A percentile compares a stretch with the other conserved stretches of the same genome.
Evolutionary conservation across 1,284 basidiomycete genomes (phyloP).

Genomic region (Leccinum subrobustum): DNA sequence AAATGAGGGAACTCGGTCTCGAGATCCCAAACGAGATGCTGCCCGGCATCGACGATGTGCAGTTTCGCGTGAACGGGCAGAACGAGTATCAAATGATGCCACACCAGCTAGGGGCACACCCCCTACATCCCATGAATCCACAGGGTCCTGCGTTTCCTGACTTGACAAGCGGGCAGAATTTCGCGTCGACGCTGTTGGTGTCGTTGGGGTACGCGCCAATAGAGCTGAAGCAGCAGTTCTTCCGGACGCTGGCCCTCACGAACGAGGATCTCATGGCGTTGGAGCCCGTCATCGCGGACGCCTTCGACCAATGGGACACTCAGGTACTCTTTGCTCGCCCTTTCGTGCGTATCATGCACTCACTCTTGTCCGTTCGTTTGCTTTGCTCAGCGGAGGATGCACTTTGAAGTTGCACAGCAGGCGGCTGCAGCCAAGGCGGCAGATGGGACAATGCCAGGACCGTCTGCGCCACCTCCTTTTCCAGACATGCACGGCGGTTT

Average conservation of each 20-base stretch:
- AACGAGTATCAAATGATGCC: slow-evolving; percentile 58
- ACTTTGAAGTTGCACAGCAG: slow-evolving; percentile 52
- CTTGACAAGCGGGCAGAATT: slow-evolving; percentile 58
- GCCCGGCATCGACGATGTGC: slow-evolving; percentile 57
- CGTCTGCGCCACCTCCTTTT: slow-evolving; percentile 34
- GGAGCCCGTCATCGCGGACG: slow-evolving; percentile 75
- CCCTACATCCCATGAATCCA: slow-evolving; percentile 32
- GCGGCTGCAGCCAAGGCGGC: slow-evolving; percentile 35
- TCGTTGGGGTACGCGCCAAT: slow-evolving; percentile 70
- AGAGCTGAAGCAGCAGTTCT: slow-evolving; percentile 65
- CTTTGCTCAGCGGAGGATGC: slow-evolving; percentile 52
- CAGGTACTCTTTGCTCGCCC: slow-evolving; percentile 45
- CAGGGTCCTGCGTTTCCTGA: slow-evolving; percentile 49
- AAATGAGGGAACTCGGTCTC: slow-evolving; percentile 72
- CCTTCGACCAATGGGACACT: slow-evolving; percentile 80
- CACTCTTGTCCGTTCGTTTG: not conserved
- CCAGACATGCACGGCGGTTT: slow-evolving; percentile 33
- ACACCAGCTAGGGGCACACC: slow-evolving; percentile 43
- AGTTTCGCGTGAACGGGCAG: slow-evolving; percentile 56
- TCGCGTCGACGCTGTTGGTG: slow-evolving; percentile 67
- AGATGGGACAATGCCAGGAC: slow-evolving; percentile 37
- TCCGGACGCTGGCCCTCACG: slow-evolving; percentile 69
- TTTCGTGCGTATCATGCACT: not conserved
- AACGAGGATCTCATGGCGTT: slow-evolving; percentile 74
- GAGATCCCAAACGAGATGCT: slow-evolving; percentile 71